Base-by-base conservation (phyloP, 371 early-diverging fungal genomes). In the Gilbertella persicaria region DNA sequence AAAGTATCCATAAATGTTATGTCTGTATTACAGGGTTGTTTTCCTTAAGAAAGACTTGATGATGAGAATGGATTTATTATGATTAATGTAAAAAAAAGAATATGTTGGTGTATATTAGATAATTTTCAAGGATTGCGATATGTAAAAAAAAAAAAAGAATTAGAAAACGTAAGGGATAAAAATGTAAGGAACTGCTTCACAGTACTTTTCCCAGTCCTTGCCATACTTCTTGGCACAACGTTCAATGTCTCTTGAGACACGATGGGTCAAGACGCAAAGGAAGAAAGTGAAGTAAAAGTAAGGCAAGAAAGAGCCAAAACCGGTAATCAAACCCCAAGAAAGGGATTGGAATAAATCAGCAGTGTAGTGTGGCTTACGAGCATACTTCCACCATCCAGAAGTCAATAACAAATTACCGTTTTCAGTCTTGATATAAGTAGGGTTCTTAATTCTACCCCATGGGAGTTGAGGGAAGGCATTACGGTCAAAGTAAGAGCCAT, bases 271-370 rank as follows among this genome's bases (percentile, higher is more conserved):
- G 28, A 93, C 84, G 28, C 85, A 67, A 26, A 83, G 60, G 63
- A 94, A 93, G 82, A 92, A 94, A 64, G 84, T 66, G 33, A 87
- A 73, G 68, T 95, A 94, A 68, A 93, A 94, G 82, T 89, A 95
- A n/a, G 94, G 87, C 58, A 95, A 74, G 64, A 84, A 78, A 13
- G 87, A 80, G 30, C 69, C 79, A 58, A 90, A 87, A 28, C 93
- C 93, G 30, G 87, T 75, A 48, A 91, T 84, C 33, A 92, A 69
- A 52, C 88, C 90, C 91, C 92, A 94, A 5, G 90, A 71, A 41
- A 92, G 67, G 25, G 88, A 82, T 89, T 93, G 89, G 35, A 88
- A 60, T 75, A 91, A 83, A 67, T 95, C 95, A 24, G 85, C 90
- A 33, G 86, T 79, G 71, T 95, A 94, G 64, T 95, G 91, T 43